Base-by-base conservation (phyloP, 2,329 filamentous ascomycete genomes). In the Penicillium sp. region DNA sequence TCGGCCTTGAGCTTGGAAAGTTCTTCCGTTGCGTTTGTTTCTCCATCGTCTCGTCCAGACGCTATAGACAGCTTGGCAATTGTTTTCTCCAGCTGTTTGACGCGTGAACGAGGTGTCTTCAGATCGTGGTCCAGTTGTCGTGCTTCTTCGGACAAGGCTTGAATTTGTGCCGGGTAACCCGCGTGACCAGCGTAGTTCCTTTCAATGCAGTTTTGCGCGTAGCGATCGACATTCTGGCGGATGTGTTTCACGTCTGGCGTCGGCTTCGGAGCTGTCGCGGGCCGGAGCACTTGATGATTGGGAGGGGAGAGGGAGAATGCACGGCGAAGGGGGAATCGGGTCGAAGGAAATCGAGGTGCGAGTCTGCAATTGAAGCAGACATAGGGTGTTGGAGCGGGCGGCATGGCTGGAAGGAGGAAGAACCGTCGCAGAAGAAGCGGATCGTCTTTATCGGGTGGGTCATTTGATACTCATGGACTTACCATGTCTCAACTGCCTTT, bases 211-310 rank as follows among this genome's bases (percentile, higher is more conserved):
- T 93, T 96, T 50, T 82, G 73, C 52, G 84, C 76, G 70, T 95
- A 85, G 11, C 93, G 74, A 10, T 82, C 77, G 11, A 84, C 79
- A 64, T 93, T 85, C 57, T 87, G 77, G 41, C 89, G 88, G 61
- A 98, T 95, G 67, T 92, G 83, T 62, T 86, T 90, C 59, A 94
- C 75, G 68, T 95, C 84, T 50, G 93, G 75, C 31, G 76, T 76
- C 16, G 85, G 79, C 60, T 86, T 90, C 8, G 87, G 88, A 10
- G 85, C 88, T 35, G 76, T 81, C 1, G 83, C 72, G 3, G 84
- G 84, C 26, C 81, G 74, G 3, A 65, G 34, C 13, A 48, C 37
- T 17, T 61, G 52, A 8, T 44, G 37, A 34, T 47, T 47, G n/a
- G 45, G 49, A 11, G 39, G 47, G 15, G 53, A 44, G 12, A 37